Percentiles rank a stretch among this genome's conserved stretches.
phyloP scores from a whole-genome alignment of 176 grass and related monocot species.

The Bonia amplexicaulis region DNA sequence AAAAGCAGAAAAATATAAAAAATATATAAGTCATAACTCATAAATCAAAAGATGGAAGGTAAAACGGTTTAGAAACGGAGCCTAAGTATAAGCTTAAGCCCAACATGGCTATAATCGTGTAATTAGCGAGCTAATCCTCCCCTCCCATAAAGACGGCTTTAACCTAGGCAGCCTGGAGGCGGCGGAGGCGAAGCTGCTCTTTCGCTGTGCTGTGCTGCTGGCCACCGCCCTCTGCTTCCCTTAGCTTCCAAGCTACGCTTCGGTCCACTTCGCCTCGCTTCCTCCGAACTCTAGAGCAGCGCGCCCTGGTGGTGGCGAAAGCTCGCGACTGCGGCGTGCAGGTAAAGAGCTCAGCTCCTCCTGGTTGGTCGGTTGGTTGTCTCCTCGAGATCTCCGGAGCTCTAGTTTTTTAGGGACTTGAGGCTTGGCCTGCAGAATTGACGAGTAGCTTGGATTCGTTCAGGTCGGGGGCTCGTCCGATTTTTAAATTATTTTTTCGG shows the following conservation, averaged over 20 bases:
- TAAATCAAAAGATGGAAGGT: too few species aligned
- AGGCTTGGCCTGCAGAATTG: neutral
- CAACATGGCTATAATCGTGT: neutral
- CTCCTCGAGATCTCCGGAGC: neutral
- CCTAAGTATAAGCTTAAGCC: too few species aligned
- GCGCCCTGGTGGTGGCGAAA: neutral
- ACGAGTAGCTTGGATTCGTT: neutral
- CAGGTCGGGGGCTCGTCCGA: neutral
- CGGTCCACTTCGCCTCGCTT: neutral
- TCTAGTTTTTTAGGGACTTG: neutral
- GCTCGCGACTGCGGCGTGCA: neutral
- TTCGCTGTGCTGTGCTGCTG: neutral
- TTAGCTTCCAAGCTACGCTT: slow-evolving; percentile 2
- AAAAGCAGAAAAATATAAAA: too few species aligned
- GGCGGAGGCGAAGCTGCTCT: neutral
- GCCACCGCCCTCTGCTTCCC: neutral
- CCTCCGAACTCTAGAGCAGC: neutral
- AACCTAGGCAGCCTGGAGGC: neutral
- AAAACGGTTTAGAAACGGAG: too few species aligned
- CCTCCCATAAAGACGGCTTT: neutral
- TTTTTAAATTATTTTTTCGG: neutral
- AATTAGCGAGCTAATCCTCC: neutral
- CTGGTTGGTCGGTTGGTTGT: neutral
- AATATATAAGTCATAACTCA: too few species aligned
- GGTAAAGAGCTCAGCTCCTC: neutral